These are phyloP conservation scores for Teunomyces panamensis DNA, from an alignment of 805 yeast species.

Conservation along the genomic window DNA sequence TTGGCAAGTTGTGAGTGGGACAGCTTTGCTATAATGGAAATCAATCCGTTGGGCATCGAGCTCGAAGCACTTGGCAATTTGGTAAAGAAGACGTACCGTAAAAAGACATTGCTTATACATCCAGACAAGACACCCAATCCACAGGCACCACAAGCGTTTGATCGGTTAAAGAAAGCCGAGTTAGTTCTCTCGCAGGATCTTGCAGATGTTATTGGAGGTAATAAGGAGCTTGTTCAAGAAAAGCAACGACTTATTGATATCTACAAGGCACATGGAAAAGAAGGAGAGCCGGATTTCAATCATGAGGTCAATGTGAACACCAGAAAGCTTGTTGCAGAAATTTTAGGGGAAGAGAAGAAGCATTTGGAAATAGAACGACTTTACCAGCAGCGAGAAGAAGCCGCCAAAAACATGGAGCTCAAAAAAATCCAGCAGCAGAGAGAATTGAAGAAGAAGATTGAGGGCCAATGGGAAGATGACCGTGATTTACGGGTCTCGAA, in stretches of 20 bases:
- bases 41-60: constrained; percentile 27
- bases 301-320: constrained; percentile 23
- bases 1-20: constrained; percentile 47
- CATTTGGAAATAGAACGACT: constrained; percentile 26
- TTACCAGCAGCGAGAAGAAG: constrained; percentile 27
- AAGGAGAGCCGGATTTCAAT: constrained; percentile 1
- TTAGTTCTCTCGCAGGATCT: constrained; percentile 20
- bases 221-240: constrained; percentile 13
- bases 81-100: constrained; percentile 49
- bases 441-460: constrained; percentile 40
- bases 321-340: constrained; percentile 41
- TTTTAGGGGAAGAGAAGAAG: constrained; percentile 38
- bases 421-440: constrained; percentile 37
- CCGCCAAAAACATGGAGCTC: constrained; percentile 19
- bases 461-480: constrained; percentile 57
- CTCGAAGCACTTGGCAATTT: constrained; percentile 37
- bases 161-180: constrained; percentile 55
- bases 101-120: constrained; percentile 62
- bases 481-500: constrained; percentile 55
- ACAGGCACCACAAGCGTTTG: constrained; percentile 65
- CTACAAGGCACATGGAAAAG: constrained; percentile 15
- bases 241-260: constrained; percentile 25
- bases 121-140: constrained; percentile 61
- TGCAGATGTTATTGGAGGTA: constrained; percentile 5
- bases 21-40: constrained; percentile 52